Evolutionary conservation across 331 rosid genomes (phyloP).

Genomic region (Dryas integrifolia): DNA sequence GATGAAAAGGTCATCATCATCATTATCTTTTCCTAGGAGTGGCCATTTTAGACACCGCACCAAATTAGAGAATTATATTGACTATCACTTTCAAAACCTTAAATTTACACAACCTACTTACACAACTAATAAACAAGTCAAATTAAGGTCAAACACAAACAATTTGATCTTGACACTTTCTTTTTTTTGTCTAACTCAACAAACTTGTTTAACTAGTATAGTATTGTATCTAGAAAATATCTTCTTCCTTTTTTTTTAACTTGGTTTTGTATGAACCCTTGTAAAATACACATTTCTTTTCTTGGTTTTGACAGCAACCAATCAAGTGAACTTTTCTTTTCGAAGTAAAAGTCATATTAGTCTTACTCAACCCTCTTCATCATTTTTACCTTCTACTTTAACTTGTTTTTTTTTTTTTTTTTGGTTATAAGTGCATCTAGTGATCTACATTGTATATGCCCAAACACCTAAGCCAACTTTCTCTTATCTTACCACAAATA

Average conservation of each 20-base stretch:
- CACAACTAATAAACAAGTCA: background rate
- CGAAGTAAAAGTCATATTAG: background rate
- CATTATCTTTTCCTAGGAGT: background rate
- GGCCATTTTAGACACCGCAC: background rate
- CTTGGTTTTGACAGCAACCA: too few relatives aligned
- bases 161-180: background rate
- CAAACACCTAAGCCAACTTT: background rate
- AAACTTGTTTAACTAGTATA: too few relatives aligned
- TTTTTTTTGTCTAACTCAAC: too few relatives aligned
- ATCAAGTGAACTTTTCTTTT: too few relatives aligned
- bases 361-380: background rate
- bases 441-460: background rate
- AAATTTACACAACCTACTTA: background rate
- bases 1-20: background rate
- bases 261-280: too few relatives aligned
- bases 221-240: too few relatives aligned
- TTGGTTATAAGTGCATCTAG: background rate
- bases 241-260: background rate
- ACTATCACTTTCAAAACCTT: too few relatives aligned
- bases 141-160: background rate
- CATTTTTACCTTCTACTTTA: background rate
- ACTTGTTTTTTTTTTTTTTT: background rate
- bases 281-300: too few relatives aligned
- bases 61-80: background rate
- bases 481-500: background rate